phyloP scores from a whole-genome alignment of 768 basidiomycete genomes.

The Trichaptum fuscoviolaceum region DNA sequence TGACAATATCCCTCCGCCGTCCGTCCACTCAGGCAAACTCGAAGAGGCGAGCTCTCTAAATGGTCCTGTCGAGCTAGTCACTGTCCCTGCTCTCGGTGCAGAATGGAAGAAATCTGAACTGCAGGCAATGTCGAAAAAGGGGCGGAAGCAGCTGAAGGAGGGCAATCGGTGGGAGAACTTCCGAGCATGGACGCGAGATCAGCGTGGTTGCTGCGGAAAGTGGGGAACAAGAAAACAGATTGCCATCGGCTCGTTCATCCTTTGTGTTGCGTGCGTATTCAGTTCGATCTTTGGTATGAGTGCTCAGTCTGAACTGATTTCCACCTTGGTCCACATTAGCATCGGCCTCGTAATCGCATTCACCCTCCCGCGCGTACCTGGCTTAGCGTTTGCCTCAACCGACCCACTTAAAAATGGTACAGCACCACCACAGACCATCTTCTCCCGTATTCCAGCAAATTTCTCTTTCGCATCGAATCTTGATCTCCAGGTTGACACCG shows the following conservation, averaged over 20 bases:
- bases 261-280: constrained; percentile 48
- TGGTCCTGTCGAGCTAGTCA: constrained; percentile 78
- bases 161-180: constrained; percentile 53
- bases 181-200: constrained; percentile 73
- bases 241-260: constrained; percentile 60
- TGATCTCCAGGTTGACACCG: constrained; percentile 72
- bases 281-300: background rate
- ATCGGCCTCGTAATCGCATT: constrained; percentile 69
- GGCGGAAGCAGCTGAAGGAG: constrained; percentile 54
- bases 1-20: constrained; percentile 8
- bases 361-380: constrained; percentile 78
- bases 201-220: constrained; percentile 73
- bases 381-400: constrained; percentile 53
- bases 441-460: constrained; percentile 78
- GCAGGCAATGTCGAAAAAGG: constrained; percentile 68
- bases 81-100: constrained; percentile 85
- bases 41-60: constrained; percentile 25
- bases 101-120: constrained; percentile 86
- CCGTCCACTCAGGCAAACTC: constrained; percentile 30
- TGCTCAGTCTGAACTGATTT: constrained; percentile 10
- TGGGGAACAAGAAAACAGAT: constrained; percentile 63
- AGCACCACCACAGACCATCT: constrained; percentile 37
- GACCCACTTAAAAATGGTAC: constrained; percentile 57
- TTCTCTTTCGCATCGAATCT: constrained; percentile 83
- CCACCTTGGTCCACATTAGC: constrained; percentile 28